A percentile compares a stretch with the other conserved stretches of the same genome.
These are phyloP conservation scores for Populus pruinosa DNA, from an alignment of 345 rosid genomes.

Conservation along the genomic window DNA sequence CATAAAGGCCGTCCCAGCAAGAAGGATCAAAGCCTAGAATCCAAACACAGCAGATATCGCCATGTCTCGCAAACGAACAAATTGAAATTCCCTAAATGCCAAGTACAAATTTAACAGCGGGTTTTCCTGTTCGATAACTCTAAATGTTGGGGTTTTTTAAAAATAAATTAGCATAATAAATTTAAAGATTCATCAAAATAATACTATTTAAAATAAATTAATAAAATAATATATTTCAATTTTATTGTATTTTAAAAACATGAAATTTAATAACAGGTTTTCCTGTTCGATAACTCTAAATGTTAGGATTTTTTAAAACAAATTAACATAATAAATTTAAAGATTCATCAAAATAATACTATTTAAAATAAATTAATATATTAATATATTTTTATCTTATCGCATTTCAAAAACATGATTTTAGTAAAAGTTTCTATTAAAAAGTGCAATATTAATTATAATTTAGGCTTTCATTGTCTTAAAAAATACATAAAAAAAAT, in stretches of 20 bases:
- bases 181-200: too few relatives aligned
- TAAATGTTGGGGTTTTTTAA: neutral
- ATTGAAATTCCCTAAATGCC: neutral
- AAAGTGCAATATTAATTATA: too few relatives aligned
- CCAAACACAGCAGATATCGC: neutral
- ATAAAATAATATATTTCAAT: fast-evolving
- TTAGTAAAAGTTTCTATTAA: too few relatives aligned
- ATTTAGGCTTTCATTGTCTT: too few relatives aligned
- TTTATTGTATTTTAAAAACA: fast-evolving
- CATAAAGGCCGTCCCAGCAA: neutral
- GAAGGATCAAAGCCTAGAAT: neutral
- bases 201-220: too few relatives aligned
- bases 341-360: too few relatives aligned
- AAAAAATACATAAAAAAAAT: too few relatives aligned
- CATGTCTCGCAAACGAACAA: neutral
- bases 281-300: neutral
- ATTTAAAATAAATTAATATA: too few relatives aligned
- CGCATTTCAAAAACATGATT: fast-evolving
- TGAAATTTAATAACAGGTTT: neutral
- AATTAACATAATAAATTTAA: too few relatives aligned
- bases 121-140: neutral
- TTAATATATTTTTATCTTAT: too few relatives aligned
- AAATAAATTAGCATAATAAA: too few relatives aligned
- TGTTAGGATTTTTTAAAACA: neutral
- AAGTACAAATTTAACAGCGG: neutral